phyloP scores from a whole-genome alignment of 1,284 basidiomycete species.

The Sanghuangporus weigelae region DNA sequence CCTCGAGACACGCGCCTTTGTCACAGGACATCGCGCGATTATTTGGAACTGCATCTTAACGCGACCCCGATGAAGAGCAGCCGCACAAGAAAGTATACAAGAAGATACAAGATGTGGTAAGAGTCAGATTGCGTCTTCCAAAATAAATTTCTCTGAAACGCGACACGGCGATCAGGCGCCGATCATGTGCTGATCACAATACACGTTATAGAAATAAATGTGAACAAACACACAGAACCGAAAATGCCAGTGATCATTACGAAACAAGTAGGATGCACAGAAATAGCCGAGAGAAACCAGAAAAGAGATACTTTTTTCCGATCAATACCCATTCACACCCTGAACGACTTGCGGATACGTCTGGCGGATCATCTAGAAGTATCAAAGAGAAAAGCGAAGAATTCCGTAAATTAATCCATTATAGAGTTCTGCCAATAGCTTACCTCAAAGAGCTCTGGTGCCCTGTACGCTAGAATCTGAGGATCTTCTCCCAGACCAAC shows the following conservation, averaged over 20 bases:
- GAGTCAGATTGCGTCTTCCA: background rate
- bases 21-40: conserved; percentile 71
- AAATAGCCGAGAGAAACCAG: background rate
- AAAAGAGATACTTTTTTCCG: background rate
- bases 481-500: conserved; percentile 82
- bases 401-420: background rate
- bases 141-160: too few relatives aligned
- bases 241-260: too few relatives aligned
- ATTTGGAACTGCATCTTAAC: conserved; percentile 69
- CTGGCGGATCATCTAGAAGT: conserved; percentile 50
- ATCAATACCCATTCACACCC: conserved; percentile 35
- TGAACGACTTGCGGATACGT: conserved; percentile 55
- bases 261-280: background rate
- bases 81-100: background rate
- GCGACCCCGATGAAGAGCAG: background rate
- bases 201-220: too few relatives aligned
- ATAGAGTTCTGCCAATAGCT: conserved; percentile 22
- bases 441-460: conserved; percentile 67
- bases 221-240: too few relatives aligned
- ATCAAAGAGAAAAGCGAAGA: background rate
- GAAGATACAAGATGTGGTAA: background rate
- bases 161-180: too few relatives aligned
- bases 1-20: conserved; percentile 68
- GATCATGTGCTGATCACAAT: too few relatives aligned
- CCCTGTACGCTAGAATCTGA: conserved; percentile 65